Evolutionary conservation across 2,329 filamentous ascomycete species (phyloP), one percentile per base, ranked within the genome.

Genomic region (Colletotrichum gloeosporioides): DNA sequence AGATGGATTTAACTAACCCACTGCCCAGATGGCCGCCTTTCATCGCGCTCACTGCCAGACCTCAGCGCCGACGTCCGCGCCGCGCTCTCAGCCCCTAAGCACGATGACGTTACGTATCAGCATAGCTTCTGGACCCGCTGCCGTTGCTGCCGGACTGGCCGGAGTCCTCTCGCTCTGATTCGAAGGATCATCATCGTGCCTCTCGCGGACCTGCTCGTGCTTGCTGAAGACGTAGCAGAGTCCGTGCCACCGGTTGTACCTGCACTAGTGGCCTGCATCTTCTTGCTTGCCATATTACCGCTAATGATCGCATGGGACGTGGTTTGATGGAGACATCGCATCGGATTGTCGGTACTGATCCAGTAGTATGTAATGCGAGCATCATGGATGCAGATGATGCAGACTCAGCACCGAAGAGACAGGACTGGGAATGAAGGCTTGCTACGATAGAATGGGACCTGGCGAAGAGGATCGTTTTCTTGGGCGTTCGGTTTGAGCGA

Each of bases 121-220:
- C 74, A 76, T 59, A 59, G 57, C 70, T 36, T 76, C 74, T 76
- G 74, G 74, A 74, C 70, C 29, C 74, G 74, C 59, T 76, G 74
- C 49, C 74, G 65, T 15, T 76, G 74, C 49, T 76, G 74, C 57
- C 64, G 74, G 8, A 25, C 55, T 12, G 64, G 70, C 4, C 74
- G 74, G 22, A 61, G 59, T 8, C 70, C 74, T 25, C 32, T 73
- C 44, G 63, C 71, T 18, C 64, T 76, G 25, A 25, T 76, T 25
- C 74, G 34, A 29, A 73, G 74, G 27, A n/a, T 76, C 9, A 29
- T 69, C 18, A 64, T 76, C 15, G 29, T 69, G 15, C 74, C 74
- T 39, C 64, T 76, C 34, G 59, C 71, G 63, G 44, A 76, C 59
- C 9, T 29, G 12, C 57, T 76, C 25, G 44, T 25, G 13, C 68